These are phyloP conservation scores for Epicoccum sorghinum DNA, from an alignment of 2,329 filamentous ascomycete genomes.

Conservation along the genomic window DNA sequence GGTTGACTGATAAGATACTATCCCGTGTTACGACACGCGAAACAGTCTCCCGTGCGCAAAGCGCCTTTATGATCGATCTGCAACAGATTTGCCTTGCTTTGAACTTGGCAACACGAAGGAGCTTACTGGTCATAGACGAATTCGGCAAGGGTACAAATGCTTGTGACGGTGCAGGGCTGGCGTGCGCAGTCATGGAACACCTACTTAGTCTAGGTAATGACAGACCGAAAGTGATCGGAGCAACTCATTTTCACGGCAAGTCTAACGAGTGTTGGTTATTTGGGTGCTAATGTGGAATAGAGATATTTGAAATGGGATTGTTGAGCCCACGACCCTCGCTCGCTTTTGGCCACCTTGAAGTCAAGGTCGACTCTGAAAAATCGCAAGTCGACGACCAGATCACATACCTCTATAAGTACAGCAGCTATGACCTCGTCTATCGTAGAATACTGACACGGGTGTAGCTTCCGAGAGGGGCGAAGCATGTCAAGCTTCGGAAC, in stretches of 20 bases:
- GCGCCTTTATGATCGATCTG: constrained; percentile 79
- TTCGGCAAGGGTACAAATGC: constrained; percentile 76
- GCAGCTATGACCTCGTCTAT: not conserved
- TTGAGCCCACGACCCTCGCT: constrained; percentile 60
- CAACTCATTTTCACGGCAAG: constrained; percentile 68
- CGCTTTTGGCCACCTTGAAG: constrained; percentile 73
- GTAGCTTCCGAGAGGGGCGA: constrained; percentile 64
- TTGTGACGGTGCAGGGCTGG: constrained; percentile 68
- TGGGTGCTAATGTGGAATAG: constrained; percentile 57
- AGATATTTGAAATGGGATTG: constrained; percentile 72
- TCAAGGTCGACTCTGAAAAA: constrained; percentile 63
- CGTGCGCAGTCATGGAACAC: constrained; percentile 66
- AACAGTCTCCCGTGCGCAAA: constrained; percentile 67
- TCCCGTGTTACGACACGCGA: constrained; percentile 81
- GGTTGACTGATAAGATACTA: constrained; percentile 90
- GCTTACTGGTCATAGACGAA: constrained; percentile 89
- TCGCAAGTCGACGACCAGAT: constrained; percentile 65
- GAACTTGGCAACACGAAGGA: constrained; percentile 74
- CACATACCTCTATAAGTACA: constrained; percentile 73
- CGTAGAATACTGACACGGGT: constrained; percentile 15
- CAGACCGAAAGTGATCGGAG: constrained; percentile 65
- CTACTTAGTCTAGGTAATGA: constrained; percentile 56
- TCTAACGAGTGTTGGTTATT: constrained; percentile 41
- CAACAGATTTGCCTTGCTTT: constrained; percentile 83
- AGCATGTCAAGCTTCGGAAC: constrained; percentile 85